Evolutionary conservation across 768 basidiomycete species (phyloP), one percentile per base, ranked within the genome.

Genomic region (Boletus patriciae): DNA sequence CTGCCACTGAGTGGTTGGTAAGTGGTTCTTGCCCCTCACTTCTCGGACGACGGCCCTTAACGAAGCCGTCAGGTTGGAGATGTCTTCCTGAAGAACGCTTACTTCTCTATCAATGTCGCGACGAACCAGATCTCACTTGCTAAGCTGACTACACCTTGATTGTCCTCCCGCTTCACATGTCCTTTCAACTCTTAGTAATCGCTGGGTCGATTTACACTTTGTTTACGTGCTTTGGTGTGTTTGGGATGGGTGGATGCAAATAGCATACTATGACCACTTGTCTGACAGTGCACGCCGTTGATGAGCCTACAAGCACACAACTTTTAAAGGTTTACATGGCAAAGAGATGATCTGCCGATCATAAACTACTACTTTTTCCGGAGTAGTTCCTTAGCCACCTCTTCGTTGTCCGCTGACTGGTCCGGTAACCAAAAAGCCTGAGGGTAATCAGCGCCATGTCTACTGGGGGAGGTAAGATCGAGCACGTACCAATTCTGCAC

Each of bases 51-150:
- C n/a, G 8, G 46, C 19, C 13, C 46, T 53, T 57, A 36, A 55
- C 31, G 7, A 27, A 23, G 23, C 23, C n/a, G 27, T 31, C 19
- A 72, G 70, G 76, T 87, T 36, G 88, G 88, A 29, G 90, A 87
- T 61, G 84, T 85, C 25, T 90, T 89, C 77, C 73, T 89, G 65
- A 90, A 90, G 80, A 90, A 88, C 63, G 87, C 78, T 1, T 88
- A 88, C 68, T 85, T 86, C 68, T 86, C 86, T 7, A 85, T 82
- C 12, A 76, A 90, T 60, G 81, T 82, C 15, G 68, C 58, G 12
- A 78, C 78, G 62, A 86, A 88, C 67, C 74, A 78, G 40, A 75
- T 89, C 33, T 82, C 78, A 25, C 77, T 89, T 57, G 86, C 86
- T 23, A 78, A 81, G 63, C 76, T 83, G 51, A 73, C 75, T 12